Conservation (phyloP, 176 grass and related monocot genomes). For the Hsuehochloa calcarea region DNA sequence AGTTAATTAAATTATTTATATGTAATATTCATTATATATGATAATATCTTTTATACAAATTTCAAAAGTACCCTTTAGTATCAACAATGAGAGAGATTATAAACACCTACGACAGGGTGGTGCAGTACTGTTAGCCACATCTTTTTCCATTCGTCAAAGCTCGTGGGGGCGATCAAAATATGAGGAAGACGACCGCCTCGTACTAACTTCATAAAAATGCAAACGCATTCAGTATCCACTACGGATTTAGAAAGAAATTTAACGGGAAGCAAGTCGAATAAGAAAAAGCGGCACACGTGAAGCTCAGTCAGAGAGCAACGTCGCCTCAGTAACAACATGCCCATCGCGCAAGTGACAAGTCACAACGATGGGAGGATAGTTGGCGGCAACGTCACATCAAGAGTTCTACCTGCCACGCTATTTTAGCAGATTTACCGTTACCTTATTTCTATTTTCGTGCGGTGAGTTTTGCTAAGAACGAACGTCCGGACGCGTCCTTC, state of each 20-base stretch:
- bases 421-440: not conserved
- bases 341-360: too few relatives aligned
- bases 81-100: too few relatives aligned
- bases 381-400: too few relatives aligned
- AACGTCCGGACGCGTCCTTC: not conserved
- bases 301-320: not conserved
- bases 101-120: too few relatives aligned
- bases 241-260: not conserved
- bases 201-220: slow-evolving; percentile 8
- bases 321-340: not conserved
- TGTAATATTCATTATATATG: too few relatives aligned
- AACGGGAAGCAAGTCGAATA: slow-evolving; percentile 4
- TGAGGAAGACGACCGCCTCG: not conserved
- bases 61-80: too few relatives aligned
- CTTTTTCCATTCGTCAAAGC: not conserved
- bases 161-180: not conserved
- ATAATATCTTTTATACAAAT: too few relatives aligned
- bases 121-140: not conserved
- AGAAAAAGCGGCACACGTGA: not conserved
- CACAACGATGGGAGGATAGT: too few relatives aligned
- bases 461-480: not conserved
- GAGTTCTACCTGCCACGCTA: not conserved
- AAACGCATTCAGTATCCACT: not conserved
- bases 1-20: too few relatives aligned
- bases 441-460: not conserved